phyloP scores from a whole-genome alignment of 345 rosid species.

The Kernera saxatilis region DNA sequence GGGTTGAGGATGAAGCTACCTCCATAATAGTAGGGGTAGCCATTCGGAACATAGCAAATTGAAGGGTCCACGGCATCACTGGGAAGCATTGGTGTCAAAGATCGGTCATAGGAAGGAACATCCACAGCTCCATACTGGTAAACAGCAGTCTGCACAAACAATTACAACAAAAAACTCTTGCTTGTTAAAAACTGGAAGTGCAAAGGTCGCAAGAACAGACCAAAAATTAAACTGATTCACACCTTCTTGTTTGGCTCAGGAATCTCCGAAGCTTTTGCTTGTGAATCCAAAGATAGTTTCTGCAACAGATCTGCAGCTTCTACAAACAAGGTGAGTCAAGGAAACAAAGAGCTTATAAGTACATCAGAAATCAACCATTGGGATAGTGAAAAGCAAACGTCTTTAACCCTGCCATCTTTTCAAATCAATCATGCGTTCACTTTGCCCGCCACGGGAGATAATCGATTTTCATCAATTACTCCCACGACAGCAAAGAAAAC shows the following conservation, averaged over 20 bases:
- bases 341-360: slow-evolving; percentile 26
- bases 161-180: neutral
- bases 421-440: neutral
- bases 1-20: slow-evolving; percentile 12
- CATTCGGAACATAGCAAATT: slow-evolving; percentile 58
- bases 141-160: slow-evolving; percentile 42
- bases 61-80: slow-evolving; percentile 56
- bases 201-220: neutral
- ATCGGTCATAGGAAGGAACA: slow-evolving; percentile 52
- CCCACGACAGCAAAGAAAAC: neutral
- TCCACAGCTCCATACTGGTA: slow-evolving; percentile 66
- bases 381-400: neutral
- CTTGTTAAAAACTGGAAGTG: neutral
- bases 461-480: neutral
- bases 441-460: neutral
- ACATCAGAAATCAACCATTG: neutral
- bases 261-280: slow-evolving; percentile 55
- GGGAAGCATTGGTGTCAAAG: slow-evolving; percentile 50
- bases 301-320: slow-evolving; percentile 83
- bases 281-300: slow-evolving; percentile 65
- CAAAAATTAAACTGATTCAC: neutral
- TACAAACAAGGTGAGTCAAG: slow-evolving; percentile 43
- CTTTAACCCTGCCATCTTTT: neutral
- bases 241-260: slow-evolving; percentile 81
- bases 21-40: slow-evolving; percentile 55